Evolutionary conservation across 1,139 yeast species (phyloP), one percentile per base, ranked within the genome.

Genomic region (Blastobotrys elegans): DNA sequence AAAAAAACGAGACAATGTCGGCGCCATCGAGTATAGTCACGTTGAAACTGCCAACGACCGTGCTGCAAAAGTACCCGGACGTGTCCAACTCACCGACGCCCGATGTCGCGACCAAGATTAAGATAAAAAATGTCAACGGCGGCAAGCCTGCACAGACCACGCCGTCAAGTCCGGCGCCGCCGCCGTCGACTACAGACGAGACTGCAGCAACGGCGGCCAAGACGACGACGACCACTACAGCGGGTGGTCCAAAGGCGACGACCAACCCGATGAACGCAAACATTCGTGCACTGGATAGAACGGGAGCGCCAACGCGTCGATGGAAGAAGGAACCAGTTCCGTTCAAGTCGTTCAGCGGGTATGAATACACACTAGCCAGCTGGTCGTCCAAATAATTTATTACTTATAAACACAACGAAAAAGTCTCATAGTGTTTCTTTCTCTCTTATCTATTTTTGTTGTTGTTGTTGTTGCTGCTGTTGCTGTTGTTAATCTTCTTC

Each of bases 341-440:
- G 43, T 71, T 80, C 54, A 77, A 76, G 61, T 74, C 81, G n/a
- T 80, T 80, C 56, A 79, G 82, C 11, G 84, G 86, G 11, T 76
- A 74, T 57, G 71, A 71, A 52, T 74, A 76, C 46, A 64, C 68
- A n/a, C 67, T 79, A 52, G 60, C 63, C 6, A 61, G 70, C 4
- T 80, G 77, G 76, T 26, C 40, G 3, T 30, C 38, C 26, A 31
- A 36, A 18, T 7, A 24, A 40, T 40, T 40, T 14, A 39, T 27
- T 16, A 21, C 13, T 29, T 21, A 31, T 31, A 4, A 32, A n/a
- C 8, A 16, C 13, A 14, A 34, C 8, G 14, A 34, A 16, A n/a
- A 31, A 14, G 16, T 8, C 7, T 8, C 8, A 11, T 11, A 14
- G 34, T 31, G 6, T 14, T 30, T 30, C 4, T 30, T 30, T 30